phyloP scores from a whole-genome alignment of 1,139 yeast genomes.

The Candida anutae region DNA sequence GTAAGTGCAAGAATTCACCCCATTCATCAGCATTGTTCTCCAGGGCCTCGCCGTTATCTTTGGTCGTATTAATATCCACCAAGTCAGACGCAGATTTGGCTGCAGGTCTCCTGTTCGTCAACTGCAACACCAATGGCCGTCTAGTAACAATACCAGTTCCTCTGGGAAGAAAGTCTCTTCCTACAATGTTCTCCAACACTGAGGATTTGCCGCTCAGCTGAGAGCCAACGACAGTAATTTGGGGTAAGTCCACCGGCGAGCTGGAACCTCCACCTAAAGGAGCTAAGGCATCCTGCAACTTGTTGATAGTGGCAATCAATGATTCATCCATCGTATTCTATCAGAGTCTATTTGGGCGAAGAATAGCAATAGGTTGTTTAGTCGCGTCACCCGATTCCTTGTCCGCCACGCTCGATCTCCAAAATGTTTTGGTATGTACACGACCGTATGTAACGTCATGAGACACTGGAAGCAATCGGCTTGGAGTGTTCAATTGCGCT shows the following conservation, averaged over 20 bases:
- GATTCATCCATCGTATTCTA: slow-evolving; percentile 67
- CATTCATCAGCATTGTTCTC: slow-evolving; percentile 90
- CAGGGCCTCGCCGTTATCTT: slow-evolving; percentile 38
- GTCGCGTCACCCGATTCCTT: too few relatives aligned
- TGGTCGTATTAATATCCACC: slow-evolving; percentile 26
- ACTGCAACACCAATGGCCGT: slow-evolving; percentile 70
- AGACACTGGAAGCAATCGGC: too few relatives aligned
- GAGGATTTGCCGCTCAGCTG: slow-evolving; percentile 78
- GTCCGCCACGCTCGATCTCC: too few relatives aligned
- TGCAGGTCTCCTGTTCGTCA: slow-evolving; percentile 52
- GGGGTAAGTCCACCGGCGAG: slow-evolving; percentile 77
- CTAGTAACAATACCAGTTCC: slow-evolving; percentile 81
- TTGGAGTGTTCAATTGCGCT: too few relatives aligned
- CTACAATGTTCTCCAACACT: slow-evolving; percentile 70
- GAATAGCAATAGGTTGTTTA: too few relatives aligned
- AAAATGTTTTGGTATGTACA: too few relatives aligned
- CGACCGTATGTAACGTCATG: too few relatives aligned
- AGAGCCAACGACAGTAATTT: slow-evolving; percentile 71
- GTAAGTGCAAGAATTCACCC: slow-evolving; percentile 96
- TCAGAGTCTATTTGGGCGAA: background rate
- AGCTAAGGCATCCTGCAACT: slow-evolving; percentile 88
- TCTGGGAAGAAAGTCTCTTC: slow-evolving; percentile 70
- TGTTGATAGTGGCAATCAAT: slow-evolving; percentile 84
- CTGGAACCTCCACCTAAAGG: slow-evolving; percentile 84
- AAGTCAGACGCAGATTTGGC: slow-evolving; percentile 18